Evolutionary conservation across 257 asterid genomes (phyloP), one percentile per base, ranked within the genome.

Genomic region (Scutellaria galericulata): DNA sequence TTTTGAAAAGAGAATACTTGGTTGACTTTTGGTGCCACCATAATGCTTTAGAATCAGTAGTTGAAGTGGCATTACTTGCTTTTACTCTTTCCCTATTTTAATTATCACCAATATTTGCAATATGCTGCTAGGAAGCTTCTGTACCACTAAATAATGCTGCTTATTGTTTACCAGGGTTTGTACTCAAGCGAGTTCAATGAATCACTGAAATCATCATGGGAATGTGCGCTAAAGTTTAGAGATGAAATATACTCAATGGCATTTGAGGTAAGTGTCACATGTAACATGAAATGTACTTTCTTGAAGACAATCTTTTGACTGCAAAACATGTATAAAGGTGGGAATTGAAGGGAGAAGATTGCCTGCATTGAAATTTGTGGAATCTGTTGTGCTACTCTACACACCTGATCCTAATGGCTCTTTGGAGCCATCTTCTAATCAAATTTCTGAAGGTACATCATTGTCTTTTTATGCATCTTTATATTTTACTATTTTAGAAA

Each of bases 281-380:
- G 31, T 31, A 55, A 53, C 70, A 44, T 64, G 76, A 27, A 64
- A 50, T 46, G 20, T 48, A 35, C 70, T 57, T 61, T 72, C 39
- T 68, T 50, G 70, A 48, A 77, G 66, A 62, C 35, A 72, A 60
- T 60, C 70, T 52, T 78, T 72, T 89, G 60, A 84, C 80, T 73
- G 40, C n/a, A 59, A 62, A 75, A 57, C 71, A 66, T 44, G 73
- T 44, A 61, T 56, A 72, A 75, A 95, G 98, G 86, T 75, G 83
- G 97, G 90, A 81, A 83, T 82, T 81, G 98, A 95, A 72, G 98
- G 99, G 56, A 89, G 92, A 83, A 88, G 95, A 80, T 81, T 92
- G 78, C 90, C 95, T 15, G 99, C 98, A 0, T 81, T 95, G 81
- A 92, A 95, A 85, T 95, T 95, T 81, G 93, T 95, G 66, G 97